Base-by-base conservation (phyloP, 129 eudicot genomes). In the Sambucus nigra region DNA sequence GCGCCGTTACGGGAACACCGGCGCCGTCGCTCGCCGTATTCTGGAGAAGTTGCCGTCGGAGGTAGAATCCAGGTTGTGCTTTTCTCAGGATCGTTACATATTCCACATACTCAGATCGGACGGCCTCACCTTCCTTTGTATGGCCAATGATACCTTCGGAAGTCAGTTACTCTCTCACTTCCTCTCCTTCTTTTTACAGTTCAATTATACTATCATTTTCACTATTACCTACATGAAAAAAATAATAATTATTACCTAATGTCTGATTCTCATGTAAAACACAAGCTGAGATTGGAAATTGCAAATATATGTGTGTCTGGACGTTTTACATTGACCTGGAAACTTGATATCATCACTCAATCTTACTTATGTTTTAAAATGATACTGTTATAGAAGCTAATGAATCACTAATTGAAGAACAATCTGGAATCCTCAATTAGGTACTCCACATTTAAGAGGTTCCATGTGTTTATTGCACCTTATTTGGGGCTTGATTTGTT, bases 121-220 rank as follows among this genome's bases (percentile, higher is more conserved):
- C 22, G 86, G 84, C 16, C 65, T 91, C 56, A 71, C 83, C 51
- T 91, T 81, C 63, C 84, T 91, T 59, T 91, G 98, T 85, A 91
- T 91, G 98, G 98, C 98, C 32, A 91, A 91, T 55, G 98, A 91
- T 33, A 65, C 95, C 40, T 91, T 91, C 23, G 98, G 98, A 80
- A 74, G 98, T 91, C 29, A 42, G 86, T 76, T 51, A 25, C 46
- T 54, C 8, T 39, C 55, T 47, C 55, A 21, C 48, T 63, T 22
- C 62, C 45, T 51, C 31, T 20, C n/a, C n/a, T n/a, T n/a, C n/a
- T n/a, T n/a, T n/a, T n/a, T n/a, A n/a, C n/a, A n/a, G n/a, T n/a
- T n/a, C n/a, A n/a, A n/a, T n/a, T n/a, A n/a, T n/a, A n/a, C n/a
- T n/a, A n/a, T n/a, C n/a, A n/a, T n/a, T n/a, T n/a, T n/a, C n/a